phyloP scores from a whole-genome alignment of 2,329 filamentous ascomycete species.

The Xylariaceae sp. region DNA sequence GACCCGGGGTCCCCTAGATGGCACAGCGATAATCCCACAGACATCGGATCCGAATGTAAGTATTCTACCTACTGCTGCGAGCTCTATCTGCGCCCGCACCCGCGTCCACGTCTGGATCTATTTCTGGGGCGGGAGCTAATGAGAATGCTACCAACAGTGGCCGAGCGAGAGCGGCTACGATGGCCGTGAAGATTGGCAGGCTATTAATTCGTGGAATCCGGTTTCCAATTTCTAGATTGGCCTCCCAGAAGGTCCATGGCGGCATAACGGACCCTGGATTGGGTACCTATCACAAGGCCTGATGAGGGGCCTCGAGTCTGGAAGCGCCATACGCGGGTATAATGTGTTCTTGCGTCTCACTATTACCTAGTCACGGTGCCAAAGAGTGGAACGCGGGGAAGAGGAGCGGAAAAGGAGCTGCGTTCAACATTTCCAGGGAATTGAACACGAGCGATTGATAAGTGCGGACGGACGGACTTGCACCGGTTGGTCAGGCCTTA shows the following conservation, averaged over 20 bases:
- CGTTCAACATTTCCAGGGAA: neutral
- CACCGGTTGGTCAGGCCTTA: conserved; percentile 1
- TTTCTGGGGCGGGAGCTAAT: conserved; percentile 2
- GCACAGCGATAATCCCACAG: conserved; percentile 19
- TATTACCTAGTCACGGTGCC: conserved; percentile 2
- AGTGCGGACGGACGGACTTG: neutral
- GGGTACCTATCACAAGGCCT: neutral
- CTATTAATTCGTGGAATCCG: conserved; percentile 24
- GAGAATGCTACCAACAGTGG: conserved; percentile 18
- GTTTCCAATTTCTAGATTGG: conserved; percentile 4
- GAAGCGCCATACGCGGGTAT: neutral
- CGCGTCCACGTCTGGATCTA: neutral
- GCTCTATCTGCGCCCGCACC: neutral
- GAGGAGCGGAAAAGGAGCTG: neutral
- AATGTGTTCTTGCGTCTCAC: neutral
- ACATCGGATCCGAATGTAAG: conserved; percentile 17
- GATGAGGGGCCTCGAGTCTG: neutral
- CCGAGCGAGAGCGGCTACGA: conserved; percentile 22
- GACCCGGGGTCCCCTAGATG: conserved; percentile 22
- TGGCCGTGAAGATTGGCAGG: conserved; percentile 23
- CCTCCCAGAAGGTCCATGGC: neutral
- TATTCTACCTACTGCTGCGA: neutral
- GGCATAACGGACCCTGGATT: neutral
- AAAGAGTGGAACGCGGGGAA: neutral
- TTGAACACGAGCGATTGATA: neutral